Conservation (phyloP, 2,329 filamentous ascomycete genomes). For the Aspergillus quadrilineatus region DNA sequence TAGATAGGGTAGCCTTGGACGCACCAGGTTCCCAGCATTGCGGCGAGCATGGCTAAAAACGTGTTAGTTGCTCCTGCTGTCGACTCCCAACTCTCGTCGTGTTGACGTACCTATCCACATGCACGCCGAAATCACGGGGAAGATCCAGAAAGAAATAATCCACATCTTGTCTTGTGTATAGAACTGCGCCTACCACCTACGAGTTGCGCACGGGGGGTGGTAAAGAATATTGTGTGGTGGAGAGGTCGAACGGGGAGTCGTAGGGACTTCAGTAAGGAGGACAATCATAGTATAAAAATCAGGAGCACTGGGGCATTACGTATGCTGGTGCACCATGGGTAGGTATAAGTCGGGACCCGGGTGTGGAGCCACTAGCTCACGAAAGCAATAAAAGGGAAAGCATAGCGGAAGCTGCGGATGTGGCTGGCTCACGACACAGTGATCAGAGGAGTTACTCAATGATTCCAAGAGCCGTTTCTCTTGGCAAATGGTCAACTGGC, state of each 20-base stretch:
- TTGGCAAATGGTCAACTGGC: not conserved
- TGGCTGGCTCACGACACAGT: slow-evolving; percentile 5
- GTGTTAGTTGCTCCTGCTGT: slow-evolving; percentile 1
- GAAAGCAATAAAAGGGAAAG: not conserved
- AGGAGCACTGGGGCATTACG: not conserved
- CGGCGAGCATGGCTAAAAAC: slow-evolving; percentile 55
- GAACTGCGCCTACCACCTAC: not conserved
- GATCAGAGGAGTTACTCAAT: not conserved
- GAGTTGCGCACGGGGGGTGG: not conserved
- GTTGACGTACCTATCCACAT: slow-evolving; percentile 50
- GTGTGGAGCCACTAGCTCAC: slow-evolving; percentile 1
- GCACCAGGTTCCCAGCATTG: slow-evolving; percentile 60
- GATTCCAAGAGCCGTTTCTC: not conserved
- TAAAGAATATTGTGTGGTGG: not conserved
- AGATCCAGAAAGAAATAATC: slow-evolving; percentile 51
- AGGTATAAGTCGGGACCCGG: not conserved
- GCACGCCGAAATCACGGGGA: slow-evolving; percentile 59
- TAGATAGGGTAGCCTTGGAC: slow-evolving; percentile 54
- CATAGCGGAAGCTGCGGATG: slow-evolving; percentile 14
- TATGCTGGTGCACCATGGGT: not conserved
- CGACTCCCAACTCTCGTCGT: not conserved
- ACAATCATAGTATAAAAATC: not conserved
- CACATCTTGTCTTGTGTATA: slow-evolving; percentile 34
- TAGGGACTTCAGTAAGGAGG: not conserved
- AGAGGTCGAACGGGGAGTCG: not conserved